Conservation (phyloP, 805 yeast genomes). For the Candida andamanensis region DNA sequence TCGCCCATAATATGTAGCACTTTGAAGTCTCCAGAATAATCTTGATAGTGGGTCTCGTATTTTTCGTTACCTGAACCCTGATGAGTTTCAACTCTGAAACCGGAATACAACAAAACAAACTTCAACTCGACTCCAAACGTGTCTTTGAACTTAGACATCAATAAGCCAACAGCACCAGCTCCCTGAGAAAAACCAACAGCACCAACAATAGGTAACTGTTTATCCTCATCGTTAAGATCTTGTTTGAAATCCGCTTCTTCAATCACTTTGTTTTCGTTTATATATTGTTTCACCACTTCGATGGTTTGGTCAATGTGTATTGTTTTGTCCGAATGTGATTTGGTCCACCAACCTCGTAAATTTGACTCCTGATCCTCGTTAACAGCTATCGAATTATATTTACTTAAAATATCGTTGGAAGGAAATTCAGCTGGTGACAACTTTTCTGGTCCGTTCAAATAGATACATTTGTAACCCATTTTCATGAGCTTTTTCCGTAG, state of each 20-base stretch:
- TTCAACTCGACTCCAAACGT: slow-evolving; percentile 50
- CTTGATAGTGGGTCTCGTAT: slow-evolving; percentile 20
- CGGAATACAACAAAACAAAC: slow-evolving; percentile 74
- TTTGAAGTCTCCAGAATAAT: slow-evolving; percentile 12
- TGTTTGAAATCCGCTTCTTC: slow-evolving; percentile 23
- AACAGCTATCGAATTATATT: slow-evolving; percentile 39
- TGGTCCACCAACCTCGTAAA: slow-evolving; percentile 75
- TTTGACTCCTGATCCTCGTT: slow-evolving; percentile 25
- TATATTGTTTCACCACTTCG: slow-evolving; percentile 41
- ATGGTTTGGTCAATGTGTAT: slow-evolving; percentile 47
- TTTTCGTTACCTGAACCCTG: slow-evolving; percentile 20
- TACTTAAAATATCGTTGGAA: slow-evolving; percentile 53
- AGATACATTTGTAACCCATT: slow-evolving; percentile 64
- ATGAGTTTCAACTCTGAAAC: slow-evolving; percentile 38
- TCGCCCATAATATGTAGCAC: slow-evolving; percentile 80
- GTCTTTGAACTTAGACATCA: slow-evolving; percentile 55
- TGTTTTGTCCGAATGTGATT: slow-evolving; percentile 39
- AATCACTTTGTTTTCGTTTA: slow-evolving; percentile 51
- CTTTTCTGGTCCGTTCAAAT: slow-evolving; percentile 72
- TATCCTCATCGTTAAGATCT: slow-evolving; percentile 16
- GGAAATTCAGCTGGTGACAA: slow-evolving; percentile 71
- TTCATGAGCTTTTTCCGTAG: slow-evolving; percentile 70
- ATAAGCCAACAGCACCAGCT: slow-evolving; percentile 75
- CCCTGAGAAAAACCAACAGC: slow-evolving; percentile 93
- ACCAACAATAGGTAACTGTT: slow-evolving; percentile 67